phyloP scores from a whole-genome alignment of 2,329 filamentous ascomycete species.

The Neopestalotiopsis rosae region DNA sequence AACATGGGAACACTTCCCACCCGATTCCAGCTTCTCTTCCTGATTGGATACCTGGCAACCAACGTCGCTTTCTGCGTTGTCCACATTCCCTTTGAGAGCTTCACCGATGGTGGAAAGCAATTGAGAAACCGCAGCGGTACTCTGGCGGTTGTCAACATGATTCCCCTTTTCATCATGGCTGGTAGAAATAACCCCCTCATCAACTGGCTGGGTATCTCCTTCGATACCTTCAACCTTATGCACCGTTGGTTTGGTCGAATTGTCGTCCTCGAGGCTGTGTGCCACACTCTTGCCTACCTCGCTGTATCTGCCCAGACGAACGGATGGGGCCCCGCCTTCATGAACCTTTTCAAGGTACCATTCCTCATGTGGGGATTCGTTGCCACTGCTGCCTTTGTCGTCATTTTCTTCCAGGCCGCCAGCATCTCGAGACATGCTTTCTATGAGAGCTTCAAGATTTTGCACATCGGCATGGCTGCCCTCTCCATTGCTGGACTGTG shows the following conservation, averaged over 20 bases:
- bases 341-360: constrained; percentile 39
- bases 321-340: constrained; percentile 55
- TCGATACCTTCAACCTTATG: constrained; percentile 82
- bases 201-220: constrained; percentile 72
- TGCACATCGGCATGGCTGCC: constrained; percentile 71
- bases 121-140: constrained; percentile 73
- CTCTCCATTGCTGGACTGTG: constrained; percentile 67
- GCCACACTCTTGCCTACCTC: constrained; percentile 69
- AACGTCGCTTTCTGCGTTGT: constrained; percentile 81
- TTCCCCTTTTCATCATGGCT: constrained; percentile 75
- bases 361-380: constrained; percentile 69
- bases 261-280: constrained; percentile 70
- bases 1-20: constrained; percentile 80
- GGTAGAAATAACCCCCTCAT: constrained; percentile 82
- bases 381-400: constrained; percentile 64
- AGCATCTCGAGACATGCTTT: constrained; percentile 77
- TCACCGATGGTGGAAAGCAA: constrained; percentile 50
- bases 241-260: constrained; percentile 84
- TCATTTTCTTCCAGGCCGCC: constrained; percentile 70
- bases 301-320: constrained; percentile 43
- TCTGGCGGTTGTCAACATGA: constrained; percentile 77
- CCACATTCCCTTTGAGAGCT: constrained; percentile 63
- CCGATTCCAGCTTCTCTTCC: constrained; percentile 75
- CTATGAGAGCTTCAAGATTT: constrained; percentile 77
- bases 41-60: constrained; percentile 69